Evolutionary conservation across 176 grass and related monocot genomes (phyloP).

Genomic region (Poa pratensis): DNA sequence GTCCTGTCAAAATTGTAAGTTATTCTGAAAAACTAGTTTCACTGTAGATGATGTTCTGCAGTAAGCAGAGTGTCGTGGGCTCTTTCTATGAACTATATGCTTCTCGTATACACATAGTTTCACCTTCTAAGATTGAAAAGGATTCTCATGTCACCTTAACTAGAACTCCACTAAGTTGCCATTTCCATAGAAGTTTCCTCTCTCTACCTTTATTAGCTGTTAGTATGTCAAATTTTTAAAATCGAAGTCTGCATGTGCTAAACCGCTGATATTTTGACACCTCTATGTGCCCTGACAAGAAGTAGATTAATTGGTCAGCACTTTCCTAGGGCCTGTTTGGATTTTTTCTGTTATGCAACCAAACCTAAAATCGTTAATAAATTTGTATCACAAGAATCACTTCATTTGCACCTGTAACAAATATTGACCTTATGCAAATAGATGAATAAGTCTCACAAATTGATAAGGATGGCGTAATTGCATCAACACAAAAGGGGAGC

Average conservation of each 20-base stretch:
- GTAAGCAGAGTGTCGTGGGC: neutral
- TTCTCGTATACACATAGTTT: neutral
- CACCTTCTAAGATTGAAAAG: neutral
- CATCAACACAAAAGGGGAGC: neutral
- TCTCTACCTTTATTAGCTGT: neutral
- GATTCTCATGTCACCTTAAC: neutral
- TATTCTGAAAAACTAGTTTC: neutral
- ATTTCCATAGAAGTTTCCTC: neutral
- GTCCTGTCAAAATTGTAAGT: neutral
- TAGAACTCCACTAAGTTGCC: neutral
- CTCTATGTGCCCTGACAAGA: neutral
- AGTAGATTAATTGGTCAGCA: neutral
- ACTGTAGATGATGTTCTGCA: constrained; percentile 3
- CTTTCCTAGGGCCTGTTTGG: constrained; percentile 5
- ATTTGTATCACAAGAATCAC: neutral
- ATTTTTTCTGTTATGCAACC: neutral
- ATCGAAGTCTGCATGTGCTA: constrained; percentile 3
- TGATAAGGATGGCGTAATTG: neutral
- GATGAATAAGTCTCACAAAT: neutral
- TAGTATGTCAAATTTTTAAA: neutral
- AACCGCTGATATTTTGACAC: neutral
- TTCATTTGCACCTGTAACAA: neutral
- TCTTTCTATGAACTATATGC: neutral
- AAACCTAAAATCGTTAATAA: neutral
- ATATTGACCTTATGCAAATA: neutral